Evolutionary conservation across 352 stramenopile species (phyloP).

Genomic region (Phytopythium ostracodes): DNA sequence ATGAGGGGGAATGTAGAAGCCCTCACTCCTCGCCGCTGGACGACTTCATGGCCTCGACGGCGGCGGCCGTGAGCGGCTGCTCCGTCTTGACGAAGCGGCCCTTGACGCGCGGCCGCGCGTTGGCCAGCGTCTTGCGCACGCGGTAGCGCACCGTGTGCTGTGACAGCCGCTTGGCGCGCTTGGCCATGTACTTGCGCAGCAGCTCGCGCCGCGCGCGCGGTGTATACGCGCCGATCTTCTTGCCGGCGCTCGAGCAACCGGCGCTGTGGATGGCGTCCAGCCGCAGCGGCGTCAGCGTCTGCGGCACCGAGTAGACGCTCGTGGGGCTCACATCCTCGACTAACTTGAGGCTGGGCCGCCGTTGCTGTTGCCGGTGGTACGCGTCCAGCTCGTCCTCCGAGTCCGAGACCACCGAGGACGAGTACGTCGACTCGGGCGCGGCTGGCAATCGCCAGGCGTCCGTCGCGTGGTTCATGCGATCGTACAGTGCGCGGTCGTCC

Average conservation of each 20-base stretch:
- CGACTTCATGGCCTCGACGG: conserved; percentile 33
- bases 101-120: conserved; percentile 71
- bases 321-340: conserved; percentile 58
- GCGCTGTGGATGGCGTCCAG: no score
- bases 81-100: conserved; percentile 83
- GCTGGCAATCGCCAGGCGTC: background rate
- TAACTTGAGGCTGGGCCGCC: background rate
- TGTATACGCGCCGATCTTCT: conserved; percentile 71
- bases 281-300: conserved; percentile 33
- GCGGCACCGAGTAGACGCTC: conserved; percentile 44
- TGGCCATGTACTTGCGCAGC: conserved; percentile 77
- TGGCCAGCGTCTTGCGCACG: conserved; percentile 78
- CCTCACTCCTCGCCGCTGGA: conserved; percentile 1
- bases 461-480: conserved; percentile 10
- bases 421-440: conserved; percentile 1
- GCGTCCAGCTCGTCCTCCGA: conserved; percentile 14
- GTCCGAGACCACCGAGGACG: conserved; percentile 18
- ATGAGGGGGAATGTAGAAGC: no score
- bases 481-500: conserved; percentile 11
- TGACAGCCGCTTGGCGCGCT: conserved; percentile 64
- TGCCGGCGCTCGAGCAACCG: conserved; percentile 25
- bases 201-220: conserved; percentile 57
- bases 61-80: conserved; percentile 64
- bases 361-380: conserved; percentile 15
- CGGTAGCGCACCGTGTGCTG: conserved; percentile 77